Conservation (phyloP, 805 yeast genomes). For the Torulaspora maleeae region DNA sequence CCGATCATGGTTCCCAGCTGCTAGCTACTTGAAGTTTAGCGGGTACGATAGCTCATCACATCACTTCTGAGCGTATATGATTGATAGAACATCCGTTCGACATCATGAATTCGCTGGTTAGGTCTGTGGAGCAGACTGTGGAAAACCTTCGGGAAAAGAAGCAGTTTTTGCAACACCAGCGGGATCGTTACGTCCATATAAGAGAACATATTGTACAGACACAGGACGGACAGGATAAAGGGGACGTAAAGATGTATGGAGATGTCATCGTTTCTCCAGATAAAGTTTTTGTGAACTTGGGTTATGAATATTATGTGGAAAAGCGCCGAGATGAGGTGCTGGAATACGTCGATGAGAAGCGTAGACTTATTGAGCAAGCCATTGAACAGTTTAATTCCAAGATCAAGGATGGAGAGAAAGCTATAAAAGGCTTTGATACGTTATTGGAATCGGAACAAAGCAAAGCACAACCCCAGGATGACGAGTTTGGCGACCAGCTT, state of each 20-base stretch:
- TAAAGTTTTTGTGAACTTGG: constrained; percentile 28
- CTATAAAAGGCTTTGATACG: constrained; percentile 28
- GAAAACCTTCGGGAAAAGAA: constrained; percentile 22
- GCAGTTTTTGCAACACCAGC: constrained; percentile 29
- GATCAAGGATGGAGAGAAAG: constrained; percentile 39
- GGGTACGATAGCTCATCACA: neutral
- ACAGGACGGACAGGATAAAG: constrained; percentile 7
- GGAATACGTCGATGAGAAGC: constrained; percentile 25
- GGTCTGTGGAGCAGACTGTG: constrained; percentile 23
- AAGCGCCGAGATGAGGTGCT: constrained; percentile 24
- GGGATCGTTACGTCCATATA: constrained; percentile 22
- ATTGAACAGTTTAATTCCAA: constrained; percentile 39
- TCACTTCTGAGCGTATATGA: neutral
- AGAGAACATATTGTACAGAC: constrained; percentile 10
- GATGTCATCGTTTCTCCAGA: constrained; percentile 29
- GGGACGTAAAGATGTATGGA: constrained; percentile 28
- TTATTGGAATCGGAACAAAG: constrained; percentile 6
- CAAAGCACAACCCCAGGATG: constrained; percentile 2
- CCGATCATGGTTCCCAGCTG: too few relatives aligned
- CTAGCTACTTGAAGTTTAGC: neutral
- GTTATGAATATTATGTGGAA: constrained; percentile 34
- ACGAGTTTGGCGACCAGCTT: constrained; percentile 41
- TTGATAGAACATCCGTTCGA: neutral
- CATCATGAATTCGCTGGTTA: constrained; percentile 10
- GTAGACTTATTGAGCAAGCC: constrained; percentile 36